These are phyloP conservation scores for Heterobasidion irregulare DNA, from an alignment of 1,284 basidiomycete species.

Conservation along the genomic window DNA sequence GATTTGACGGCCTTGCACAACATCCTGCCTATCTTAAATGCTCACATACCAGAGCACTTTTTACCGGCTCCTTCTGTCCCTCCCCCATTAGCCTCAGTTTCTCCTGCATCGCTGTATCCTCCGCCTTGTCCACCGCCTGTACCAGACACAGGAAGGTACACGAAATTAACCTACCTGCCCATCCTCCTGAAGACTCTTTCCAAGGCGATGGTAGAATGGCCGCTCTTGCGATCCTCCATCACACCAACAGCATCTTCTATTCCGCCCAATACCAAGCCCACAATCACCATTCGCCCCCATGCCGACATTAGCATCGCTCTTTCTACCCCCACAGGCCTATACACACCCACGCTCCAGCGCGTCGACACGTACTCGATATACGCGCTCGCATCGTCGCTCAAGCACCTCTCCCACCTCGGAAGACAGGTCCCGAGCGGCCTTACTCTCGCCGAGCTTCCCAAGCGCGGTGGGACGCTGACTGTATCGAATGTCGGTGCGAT, in stretches of 20 bases:
- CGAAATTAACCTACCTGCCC: conserved; percentile 75
- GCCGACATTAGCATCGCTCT: conserved; percentile 73
- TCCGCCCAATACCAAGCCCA: conserved; percentile 36
- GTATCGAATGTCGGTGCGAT: conserved; percentile 85
- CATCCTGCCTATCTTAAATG: conserved; percentile 65
- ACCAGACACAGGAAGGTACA: conserved; percentile 42
- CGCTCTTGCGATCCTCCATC: conserved; percentile 70
- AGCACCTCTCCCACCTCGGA: conserved; percentile 54
- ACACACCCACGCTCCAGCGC: conserved; percentile 75
- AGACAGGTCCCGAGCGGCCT: conserved; percentile 59
- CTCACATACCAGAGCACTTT: conserved; percentile 62
- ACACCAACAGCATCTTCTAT: conserved; percentile 28
- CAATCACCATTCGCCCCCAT: conserved; percentile 58
- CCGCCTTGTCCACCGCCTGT: conserved; percentile 29
- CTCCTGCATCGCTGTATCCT: conserved; percentile 38
- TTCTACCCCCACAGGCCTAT: conserved; percentile 78
- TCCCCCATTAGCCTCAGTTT: conserved; percentile 28
- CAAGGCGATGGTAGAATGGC: conserved; percentile 77
- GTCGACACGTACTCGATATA: conserved; percentile 58
- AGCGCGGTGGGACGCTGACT: conserved; percentile 71
- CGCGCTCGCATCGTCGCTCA: conserved; percentile 55
- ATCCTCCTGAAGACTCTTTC: conserved; percentile 83
- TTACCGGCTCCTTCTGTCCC: conserved; percentile 29
- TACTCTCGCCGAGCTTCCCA: conserved; percentile 56
- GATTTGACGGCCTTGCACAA: conserved; percentile 75